phyloP scores from a whole-genome alignment of 2,329 filamentous ascomycete species.

The Pyrenochaeta sp. region DNA sequence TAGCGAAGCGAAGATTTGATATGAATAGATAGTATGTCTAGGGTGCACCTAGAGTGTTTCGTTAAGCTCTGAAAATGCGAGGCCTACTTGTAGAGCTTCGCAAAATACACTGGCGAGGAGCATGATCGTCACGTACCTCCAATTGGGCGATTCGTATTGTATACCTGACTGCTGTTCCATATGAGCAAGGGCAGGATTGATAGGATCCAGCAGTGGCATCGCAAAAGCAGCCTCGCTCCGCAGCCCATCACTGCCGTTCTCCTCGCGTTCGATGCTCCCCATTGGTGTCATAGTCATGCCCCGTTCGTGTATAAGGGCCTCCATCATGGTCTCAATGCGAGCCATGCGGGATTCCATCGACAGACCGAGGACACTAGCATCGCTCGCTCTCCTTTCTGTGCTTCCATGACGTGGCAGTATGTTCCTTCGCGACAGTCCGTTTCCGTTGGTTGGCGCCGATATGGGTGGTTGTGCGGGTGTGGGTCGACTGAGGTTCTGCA shows the following conservation, averaged over 20 bases:
- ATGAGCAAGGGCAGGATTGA: conserved; percentile 30
- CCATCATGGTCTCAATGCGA: conserved; percentile 47
- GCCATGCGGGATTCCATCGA: conserved; percentile 48
- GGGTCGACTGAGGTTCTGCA: conserved; percentile 49
- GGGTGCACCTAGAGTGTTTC: background rate
- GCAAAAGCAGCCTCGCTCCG: conserved; percentile 29
- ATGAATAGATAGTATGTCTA: background rate
- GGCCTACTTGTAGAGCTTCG: background rate
- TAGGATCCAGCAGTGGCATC: conserved; percentile 31
- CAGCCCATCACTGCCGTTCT: conserved; percentile 24
- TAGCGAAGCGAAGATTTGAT: background rate
- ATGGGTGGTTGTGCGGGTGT: conserved; percentile 28
- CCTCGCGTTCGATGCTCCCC: conserved; percentile 40
- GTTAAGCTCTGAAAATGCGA: too few relatives aligned
- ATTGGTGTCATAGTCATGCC: conserved; percentile 31
- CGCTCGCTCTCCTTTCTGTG: conserved; percentile 35
- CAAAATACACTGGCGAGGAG: conserved; percentile 6
- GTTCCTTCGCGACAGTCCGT: conserved; percentile 22
- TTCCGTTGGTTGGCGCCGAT: conserved; percentile 19
- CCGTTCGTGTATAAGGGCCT: conserved; percentile 43
- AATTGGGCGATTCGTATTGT: conserved; percentile 16
- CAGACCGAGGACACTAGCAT: conserved; percentile 34
- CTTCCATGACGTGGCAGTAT: conserved; percentile 30
- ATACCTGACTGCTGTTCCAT: conserved; percentile 24
- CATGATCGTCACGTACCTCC: conserved; percentile 7